phyloP scores from a whole-genome alignment of 352 stramenopile genomes.

The Aphanomyces stellatus region DNA sequence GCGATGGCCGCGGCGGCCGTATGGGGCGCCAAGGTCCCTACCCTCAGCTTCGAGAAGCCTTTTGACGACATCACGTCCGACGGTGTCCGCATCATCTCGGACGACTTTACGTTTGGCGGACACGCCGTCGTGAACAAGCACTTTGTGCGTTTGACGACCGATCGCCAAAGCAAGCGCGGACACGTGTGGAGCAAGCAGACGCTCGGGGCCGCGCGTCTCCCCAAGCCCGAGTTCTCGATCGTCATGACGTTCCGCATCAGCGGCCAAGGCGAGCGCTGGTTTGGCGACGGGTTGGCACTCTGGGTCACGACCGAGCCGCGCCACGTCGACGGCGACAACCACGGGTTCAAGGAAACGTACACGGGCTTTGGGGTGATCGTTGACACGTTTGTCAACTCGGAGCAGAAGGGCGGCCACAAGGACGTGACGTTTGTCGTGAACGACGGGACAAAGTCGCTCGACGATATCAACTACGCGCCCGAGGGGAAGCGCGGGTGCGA shows the following conservation, averaged over 20 bases:
- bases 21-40: not conserved
- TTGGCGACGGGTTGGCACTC: slow-evolving; percentile 67
- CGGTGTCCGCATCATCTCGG: slow-evolving; percentile 42
- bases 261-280: slow-evolving; percentile 63
- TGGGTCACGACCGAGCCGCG: slow-evolving; percentile 56
- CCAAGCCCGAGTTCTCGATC: slow-evolving; percentile 50
- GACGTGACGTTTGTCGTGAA: slow-evolving; percentile 79
- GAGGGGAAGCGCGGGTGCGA: slow-evolving; percentile 64
- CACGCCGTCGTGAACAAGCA: slow-evolving; percentile 62
- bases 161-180: slow-evolving; percentile 69
- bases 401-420: slow-evolving; percentile 70
- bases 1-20: not conserved
- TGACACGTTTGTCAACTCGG: slow-evolving; percentile 79
- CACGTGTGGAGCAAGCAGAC: slow-evolving; percentile 65
- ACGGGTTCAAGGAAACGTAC: slow-evolving; percentile 70
- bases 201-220: slow-evolving; percentile 24
- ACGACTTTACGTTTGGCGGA: slow-evolving; percentile 51
- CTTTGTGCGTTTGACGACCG: slow-evolving; percentile 72
- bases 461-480: slow-evolving; percentile 53
- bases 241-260: slow-evolving; percentile 81
- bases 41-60: slow-evolving; percentile 55
- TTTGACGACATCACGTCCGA: slow-evolving; percentile 65
- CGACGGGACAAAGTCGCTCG: slow-evolving; percentile 62
- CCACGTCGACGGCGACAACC: slow-evolving; percentile 59
- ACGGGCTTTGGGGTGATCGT: slow-evolving; percentile 68